Evolutionary conservation across 129 eudicot species (phyloP), one percentile per base, ranked within the genome.

Genomic region (Tagetes erecta): DNA sequence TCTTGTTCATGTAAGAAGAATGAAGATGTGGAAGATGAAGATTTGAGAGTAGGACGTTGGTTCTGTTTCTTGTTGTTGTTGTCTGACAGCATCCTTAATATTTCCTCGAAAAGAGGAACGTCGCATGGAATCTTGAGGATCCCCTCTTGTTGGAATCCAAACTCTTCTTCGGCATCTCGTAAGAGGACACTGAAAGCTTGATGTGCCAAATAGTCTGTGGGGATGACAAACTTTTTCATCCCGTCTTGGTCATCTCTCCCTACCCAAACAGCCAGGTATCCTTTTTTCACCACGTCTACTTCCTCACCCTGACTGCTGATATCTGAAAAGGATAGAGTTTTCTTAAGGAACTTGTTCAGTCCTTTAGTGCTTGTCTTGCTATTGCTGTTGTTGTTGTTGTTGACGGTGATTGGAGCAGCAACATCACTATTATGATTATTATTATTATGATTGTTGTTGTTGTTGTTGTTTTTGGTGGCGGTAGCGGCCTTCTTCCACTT

Each of bases 111-210:
- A 49, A 95, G 56, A 0, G 82, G 79, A 41, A 95, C 83, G 13
- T 91, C 84, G 38, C 97, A 95, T 6, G 99, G 99, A 64, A 95
- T 83, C 87, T 81, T 83, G 8, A 95, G 91, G 27, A 91, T 86
- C 0, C 99, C 99, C 64, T 90, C 91, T 76, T 91, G 93, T 33
- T 94, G 99, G 80, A 95, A 95, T 3, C 99, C 99, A 53, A 95
- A 95, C 72, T 95, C 99, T 58, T 90, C 99, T 76, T 95, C 99
- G 0, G 97, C 99, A 42, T 95, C 94, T 57, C 91, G 70, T 8
- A 95, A 82, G 1, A 95, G 71, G 50, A 85, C 67, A n/a, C 84
- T 82, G 63, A 95, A 95, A 5, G 89, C 93, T 71, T 83, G 91
- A 74, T 88, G 96, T 10, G 86, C 79, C 76, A 95, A 71, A 39